Evolutionary conservation across 805 yeast species (phyloP).

Genomic region (Hanseniaspora occidentalis): DNA sequence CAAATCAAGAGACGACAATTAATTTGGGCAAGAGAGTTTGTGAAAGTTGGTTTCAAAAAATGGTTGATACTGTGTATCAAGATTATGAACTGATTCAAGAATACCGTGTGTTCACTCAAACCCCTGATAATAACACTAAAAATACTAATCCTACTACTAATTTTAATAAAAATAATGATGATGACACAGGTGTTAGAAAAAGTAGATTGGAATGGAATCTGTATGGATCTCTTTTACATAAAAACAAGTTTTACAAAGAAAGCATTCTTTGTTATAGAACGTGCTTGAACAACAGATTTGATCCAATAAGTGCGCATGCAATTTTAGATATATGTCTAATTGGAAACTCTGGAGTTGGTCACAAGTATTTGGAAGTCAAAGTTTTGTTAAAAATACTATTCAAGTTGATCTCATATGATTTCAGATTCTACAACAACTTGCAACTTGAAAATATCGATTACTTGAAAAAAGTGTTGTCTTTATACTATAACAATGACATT

Average conservation of each 20-base stretch:
- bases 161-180: slow-evolving; percentile 12
- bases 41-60: slow-evolving; percentile 24
- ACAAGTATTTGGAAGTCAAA: slow-evolving; percentile 23
- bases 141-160: too few species aligned
- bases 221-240: slow-evolving; percentile 42
- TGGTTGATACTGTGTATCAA: slow-evolving; percentile 24
- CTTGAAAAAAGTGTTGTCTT: slow-evolving; percentile 31
- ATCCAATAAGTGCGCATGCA: slow-evolving; percentile 41
- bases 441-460: slow-evolving; percentile 18
- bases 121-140: too few species aligned
- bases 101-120: slow-evolving; percentile 17
- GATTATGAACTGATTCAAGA: slow-evolving; percentile 22
- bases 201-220: slow-evolving; percentile 68
- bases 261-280: slow-evolving; percentile 43
- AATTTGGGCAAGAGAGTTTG: slow-evolving; percentile 15
- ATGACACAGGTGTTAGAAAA: slow-evolving; percentile 28
- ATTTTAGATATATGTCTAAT: slow-evolving; percentile 30
- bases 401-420: slow-evolving; percentile 46
- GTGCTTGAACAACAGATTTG: slow-evolving; percentile 45
- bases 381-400: slow-evolving; percentile 31
- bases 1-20: too few species aligned
- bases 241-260: slow-evolving; percentile 35
- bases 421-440: slow-evolving; percentile 52
- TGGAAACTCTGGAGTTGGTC: slow-evolving; percentile 8
- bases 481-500: slow-evolving; percentile 15